A percentile compares a stretch with the other conserved stretches of the same genome.
These are phyloP conservation scores for Gaeumannomyces tritici DNA, from an alignment of 2,329 filamentous ascomycete genomes.

Conservation along the genomic window DNA sequence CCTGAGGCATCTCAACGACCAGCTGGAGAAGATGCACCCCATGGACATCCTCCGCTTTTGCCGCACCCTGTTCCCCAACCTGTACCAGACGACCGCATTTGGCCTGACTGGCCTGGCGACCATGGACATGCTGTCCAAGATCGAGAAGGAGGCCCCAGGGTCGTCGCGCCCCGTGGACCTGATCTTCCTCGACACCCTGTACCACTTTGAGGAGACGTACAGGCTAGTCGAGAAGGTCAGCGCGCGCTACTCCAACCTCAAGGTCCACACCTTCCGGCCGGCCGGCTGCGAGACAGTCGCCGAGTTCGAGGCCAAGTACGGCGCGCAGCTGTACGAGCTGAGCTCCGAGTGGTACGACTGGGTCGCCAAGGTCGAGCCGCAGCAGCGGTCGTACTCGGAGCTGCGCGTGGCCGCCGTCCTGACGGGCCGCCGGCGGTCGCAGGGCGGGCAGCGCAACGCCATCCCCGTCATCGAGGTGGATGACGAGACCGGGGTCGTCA, in stretches of 20 bases:
- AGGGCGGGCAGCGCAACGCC: slow-evolving; percentile 84
- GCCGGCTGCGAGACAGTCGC: slow-evolving; percentile 60
- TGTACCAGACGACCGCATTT: slow-evolving; percentile 82
- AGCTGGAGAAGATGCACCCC: slow-evolving; percentile 79
- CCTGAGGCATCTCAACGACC: slow-evolving; percentile 80
- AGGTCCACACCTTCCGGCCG: slow-evolving; percentile 85
- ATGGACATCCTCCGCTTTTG: slow-evolving; percentile 90
- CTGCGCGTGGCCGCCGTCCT: slow-evolving; percentile 83
- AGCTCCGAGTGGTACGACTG: slow-evolving; percentile 92
- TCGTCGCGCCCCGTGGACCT: slow-evolving; percentile 47
- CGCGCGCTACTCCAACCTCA: slow-evolving; percentile 66
- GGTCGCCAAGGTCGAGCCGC: slow-evolving; percentile 94
- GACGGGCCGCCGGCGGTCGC: slow-evolving; percentile 82
- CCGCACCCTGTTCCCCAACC: slow-evolving; percentile 78
- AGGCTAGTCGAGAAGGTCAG: slow-evolving; percentile 65
- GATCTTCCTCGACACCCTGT: slow-evolving; percentile 76
- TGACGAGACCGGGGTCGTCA: slow-evolving; percentile 78
- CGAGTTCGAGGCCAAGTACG: slow-evolving; percentile 77
- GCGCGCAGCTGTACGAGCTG: slow-evolving; percentile 68
- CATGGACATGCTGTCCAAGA: slow-evolving; percentile 75
- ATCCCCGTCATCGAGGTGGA: slow-evolving; percentile 90
- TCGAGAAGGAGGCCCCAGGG: slow-evolving; percentile 48
- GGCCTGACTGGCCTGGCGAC: slow-evolving; percentile 73
- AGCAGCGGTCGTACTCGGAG: slow-evolving; percentile 80
- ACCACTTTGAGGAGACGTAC: slow-evolving; percentile 73